Evolutionary conservation across 2,329 filamentous ascomycete genomes (phyloP), one percentile per base, ranked within the genome.

Genomic region (Colletotrichum horii): DNA sequence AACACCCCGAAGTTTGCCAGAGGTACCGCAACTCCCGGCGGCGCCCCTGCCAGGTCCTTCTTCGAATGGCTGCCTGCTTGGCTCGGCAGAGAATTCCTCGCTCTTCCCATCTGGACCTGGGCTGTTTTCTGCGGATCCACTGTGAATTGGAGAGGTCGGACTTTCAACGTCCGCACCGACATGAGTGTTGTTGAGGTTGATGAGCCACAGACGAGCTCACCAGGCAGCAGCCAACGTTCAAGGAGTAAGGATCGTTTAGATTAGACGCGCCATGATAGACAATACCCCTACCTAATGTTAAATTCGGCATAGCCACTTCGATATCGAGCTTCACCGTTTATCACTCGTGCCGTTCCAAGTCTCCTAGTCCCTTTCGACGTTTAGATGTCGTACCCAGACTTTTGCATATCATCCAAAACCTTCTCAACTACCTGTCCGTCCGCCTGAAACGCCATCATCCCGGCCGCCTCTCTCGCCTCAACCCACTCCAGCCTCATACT

Each of bases 101-200:
- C 97, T 0, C 87, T 98, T 61, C 96, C 96, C 0, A 94, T 99
- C 75, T 99, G 97, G 97, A 87, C 92, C 0, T 96, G 94, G 91
- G 97, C 97, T 1, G 94, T 98, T 24, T 91, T 95, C 79, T 93
- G 96, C n/a, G 97, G 97, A 0, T 92, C 94, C 3, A 96, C 93
- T 0, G 95, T 99, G 1, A 91, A 91, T 68, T 99, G 97, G 97
- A 89, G 97, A 71, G 96, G 96, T 0, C 93, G 93, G 80, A 90
- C 88, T 32, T 98, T 98, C 82, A 91, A 91, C 80, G 96, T 98
- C 2, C 92, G 93, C 2, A 89, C 95, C 79, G 94, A 98, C 82
- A 96, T 96, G 89, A 94, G 93, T 66, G 96, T 98, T 2, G 86
- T 88, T 7, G 87, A 88, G 28, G 79, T 87, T 36, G 81, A 83